Evolutionary conservation across 306 rosid genomes (phyloP).

Genomic region (Heteromeles arbutifolia): DNA sequence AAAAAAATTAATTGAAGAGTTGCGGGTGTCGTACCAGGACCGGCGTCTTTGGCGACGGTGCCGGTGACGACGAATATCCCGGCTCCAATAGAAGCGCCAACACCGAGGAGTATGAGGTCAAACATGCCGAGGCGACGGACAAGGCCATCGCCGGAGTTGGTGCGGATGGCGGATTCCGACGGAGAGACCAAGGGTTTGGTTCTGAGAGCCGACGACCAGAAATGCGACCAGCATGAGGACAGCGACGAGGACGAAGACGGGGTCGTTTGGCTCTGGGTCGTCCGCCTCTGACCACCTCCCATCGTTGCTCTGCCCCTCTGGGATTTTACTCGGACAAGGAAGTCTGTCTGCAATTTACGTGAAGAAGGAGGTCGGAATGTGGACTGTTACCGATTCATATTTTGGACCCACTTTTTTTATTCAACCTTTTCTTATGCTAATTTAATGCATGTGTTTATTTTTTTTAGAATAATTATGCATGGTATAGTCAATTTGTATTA

Average conservation of each 20-base stretch:
- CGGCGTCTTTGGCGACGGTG: slow-evolving; percentile 86
- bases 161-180: slow-evolving; percentile 43
- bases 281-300: slow-evolving; percentile 16
- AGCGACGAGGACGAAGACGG: slow-evolving; percentile 23
- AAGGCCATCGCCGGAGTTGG: slow-evolving; percentile 53
- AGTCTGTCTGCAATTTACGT: not conserved
- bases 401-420: no score
- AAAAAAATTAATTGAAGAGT: not conserved
- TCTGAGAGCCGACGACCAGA: slow-evolving; percentile 75
- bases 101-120: slow-evolving; percentile 81
- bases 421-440: not conserved
- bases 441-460: not conserved
- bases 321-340: not conserved
- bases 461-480: not conserved
- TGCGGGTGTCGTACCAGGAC: slow-evolving; percentile 47
- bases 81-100: slow-evolving; percentile 95
- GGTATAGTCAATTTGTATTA: not conserved
- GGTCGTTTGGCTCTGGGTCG: slow-evolving; percentile 3
- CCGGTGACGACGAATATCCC: slow-evolving; percentile 93
- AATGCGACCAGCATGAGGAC: slow-evolving; percentile 39
- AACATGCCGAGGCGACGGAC: slow-evolving; percentile 73
- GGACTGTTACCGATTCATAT: not conserved
- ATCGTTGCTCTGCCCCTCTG: not conserved
- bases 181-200: slow-evolving; percentile 46
- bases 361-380: not conserved